These are phyloP conservation scores for Eucalyptus decipiens DNA, from an alignment of 345 rosid species.

Conservation along the genomic window DNA sequence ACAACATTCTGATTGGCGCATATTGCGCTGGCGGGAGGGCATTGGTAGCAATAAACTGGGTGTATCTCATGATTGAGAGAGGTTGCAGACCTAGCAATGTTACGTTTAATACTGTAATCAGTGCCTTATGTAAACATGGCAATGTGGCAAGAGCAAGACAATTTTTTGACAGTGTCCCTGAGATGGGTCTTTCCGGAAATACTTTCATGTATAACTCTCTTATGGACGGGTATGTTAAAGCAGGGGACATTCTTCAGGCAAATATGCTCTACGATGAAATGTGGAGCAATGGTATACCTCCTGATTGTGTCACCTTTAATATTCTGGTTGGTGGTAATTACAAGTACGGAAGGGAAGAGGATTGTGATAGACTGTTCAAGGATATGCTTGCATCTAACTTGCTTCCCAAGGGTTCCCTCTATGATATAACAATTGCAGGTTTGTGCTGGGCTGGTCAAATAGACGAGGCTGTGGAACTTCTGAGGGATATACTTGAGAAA, in stretches of 20 bases:
- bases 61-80: constrained; percentile 40
- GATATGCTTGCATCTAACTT: constrained; percentile 17
- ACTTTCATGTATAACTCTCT: constrained; percentile 39
- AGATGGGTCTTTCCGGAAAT: constrained; percentile 30
- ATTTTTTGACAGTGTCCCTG: constrained; percentile 32
- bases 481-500: constrained; percentile 40
- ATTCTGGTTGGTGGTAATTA: constrained; percentile 48
- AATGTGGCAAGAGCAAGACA: constrained; percentile 39
- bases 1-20: constrained; percentile 53
- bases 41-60: constrained; percentile 23
- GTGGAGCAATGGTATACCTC: constrained; percentile 35
- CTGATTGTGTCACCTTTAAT: constrained; percentile 61
- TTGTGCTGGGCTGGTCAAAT: constrained; percentile 57
- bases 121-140: constrained; percentile 49
- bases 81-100: constrained; percentile 37
- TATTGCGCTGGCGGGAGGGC: constrained; percentile 30
- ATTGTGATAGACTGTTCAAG: constrained; percentile 32
- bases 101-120: constrained; percentile 38
- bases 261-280: constrained; percentile 43
- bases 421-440: constrained; percentile 44
- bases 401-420: constrained; percentile 19
- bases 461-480: constrained; percentile 35
- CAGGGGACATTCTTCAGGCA: constrained; percentile 45
- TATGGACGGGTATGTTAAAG: constrained; percentile 61
- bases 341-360: constrained; percentile 45